phyloP scores from a whole-genome alignment of 768 basidiomycete species.

The Auriscalpium microsporum region DNA sequence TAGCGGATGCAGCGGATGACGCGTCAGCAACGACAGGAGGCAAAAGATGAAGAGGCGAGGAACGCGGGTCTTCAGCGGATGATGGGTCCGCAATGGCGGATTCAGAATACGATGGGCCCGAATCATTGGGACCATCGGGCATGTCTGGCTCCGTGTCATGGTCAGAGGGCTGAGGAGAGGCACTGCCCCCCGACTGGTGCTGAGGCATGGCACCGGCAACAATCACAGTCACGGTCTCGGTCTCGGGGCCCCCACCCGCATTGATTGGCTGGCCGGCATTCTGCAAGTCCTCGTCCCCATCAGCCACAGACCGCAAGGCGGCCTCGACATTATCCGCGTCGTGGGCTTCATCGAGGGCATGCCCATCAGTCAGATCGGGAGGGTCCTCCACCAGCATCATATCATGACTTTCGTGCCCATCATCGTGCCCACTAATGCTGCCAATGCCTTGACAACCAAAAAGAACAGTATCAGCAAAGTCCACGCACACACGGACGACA shows the following conservation, averaged over 20 bases:
- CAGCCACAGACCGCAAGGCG: not conserved
- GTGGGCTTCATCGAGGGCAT: slow-evolving; percentile 12
- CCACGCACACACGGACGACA: slow-evolving; percentile 28
- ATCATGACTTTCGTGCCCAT: slow-evolving; percentile 14
- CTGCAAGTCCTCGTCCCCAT: slow-evolving; percentile 6
- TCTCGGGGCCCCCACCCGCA: slow-evolving; percentile 4
- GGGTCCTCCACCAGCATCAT: slow-evolving; percentile 6
- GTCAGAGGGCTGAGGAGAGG: slow-evolving; percentile 1
- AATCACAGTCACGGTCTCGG: slow-evolving; percentile 1
- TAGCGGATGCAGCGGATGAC: slow-evolving; percentile 13
- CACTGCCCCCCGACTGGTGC: slow-evolving; percentile 8
- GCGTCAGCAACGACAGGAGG: slow-evolving; percentile 10
- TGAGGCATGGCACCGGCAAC: slow-evolving; percentile 4
- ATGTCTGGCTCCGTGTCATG: not conserved
- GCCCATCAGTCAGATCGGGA: slow-evolving; percentile 12
- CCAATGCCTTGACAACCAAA: slow-evolving; percentile 42
- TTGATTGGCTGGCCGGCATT: slow-evolving; percentile 1
- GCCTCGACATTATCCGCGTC: slow-evolving; percentile 6
- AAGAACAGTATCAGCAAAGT: slow-evolving; percentile 52
- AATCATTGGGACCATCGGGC: not conserved
- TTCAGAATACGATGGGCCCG: slow-evolving; percentile 4
- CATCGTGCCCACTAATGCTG: slow-evolving; percentile 24
- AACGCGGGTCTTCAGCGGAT: slow-evolving; percentile 3
- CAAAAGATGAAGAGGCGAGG: slow-evolving; percentile 10
- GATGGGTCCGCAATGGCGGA: slow-evolving; percentile 7